Percentiles rank a stretch among this genome's conserved stretches.
Conservation (phyloP, 257 asterid genomes). For the Salvia splendens region DNA sequence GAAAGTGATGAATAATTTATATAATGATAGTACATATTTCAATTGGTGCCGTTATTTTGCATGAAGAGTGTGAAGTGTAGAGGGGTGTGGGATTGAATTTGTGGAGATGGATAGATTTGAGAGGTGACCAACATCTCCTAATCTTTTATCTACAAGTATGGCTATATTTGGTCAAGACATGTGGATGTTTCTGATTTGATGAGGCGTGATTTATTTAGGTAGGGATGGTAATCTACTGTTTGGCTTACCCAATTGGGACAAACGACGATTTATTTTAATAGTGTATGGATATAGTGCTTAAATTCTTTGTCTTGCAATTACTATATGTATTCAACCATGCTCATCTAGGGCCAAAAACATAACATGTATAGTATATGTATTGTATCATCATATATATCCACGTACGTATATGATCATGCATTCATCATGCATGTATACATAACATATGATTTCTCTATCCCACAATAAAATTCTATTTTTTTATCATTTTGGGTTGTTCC, state of each 20-base stretch:
- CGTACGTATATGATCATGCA: too few relatives aligned
- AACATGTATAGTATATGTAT: too few relatives aligned
- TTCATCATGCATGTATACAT: too few relatives aligned
- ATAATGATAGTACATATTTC: too few relatives aligned
- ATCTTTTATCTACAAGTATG: conserved; percentile 55
- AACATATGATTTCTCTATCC: too few relatives aligned
- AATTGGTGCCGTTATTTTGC: conserved; percentile 3
- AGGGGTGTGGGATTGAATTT: conserved; percentile 19
- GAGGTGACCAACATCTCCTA: conserved; percentile 60
- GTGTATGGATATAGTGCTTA: background rate
- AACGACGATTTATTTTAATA: conserved; percentile 7
- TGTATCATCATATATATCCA: too few relatives aligned
- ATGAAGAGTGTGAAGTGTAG: background rate
- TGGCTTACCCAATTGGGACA: background rate
- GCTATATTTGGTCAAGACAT: conserved; percentile 21
- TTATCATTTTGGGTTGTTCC: too few relatives aligned
- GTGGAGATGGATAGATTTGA: conserved; percentile 41
- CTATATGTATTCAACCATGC: background rate
- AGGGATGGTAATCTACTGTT: conserved; percentile 48
- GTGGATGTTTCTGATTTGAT: conserved; percentile 31
- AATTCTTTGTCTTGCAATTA: conserved; percentile 2
- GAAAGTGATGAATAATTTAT: conserved; percentile 6
- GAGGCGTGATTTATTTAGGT: conserved; percentile 35
- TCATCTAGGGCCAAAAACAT: too few relatives aligned
- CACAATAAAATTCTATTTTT: too few relatives aligned